Evolutionary conservation across 2,329 filamentous ascomycete genomes (phyloP).

Genomic region (Aureobasidium sp.): DNA sequence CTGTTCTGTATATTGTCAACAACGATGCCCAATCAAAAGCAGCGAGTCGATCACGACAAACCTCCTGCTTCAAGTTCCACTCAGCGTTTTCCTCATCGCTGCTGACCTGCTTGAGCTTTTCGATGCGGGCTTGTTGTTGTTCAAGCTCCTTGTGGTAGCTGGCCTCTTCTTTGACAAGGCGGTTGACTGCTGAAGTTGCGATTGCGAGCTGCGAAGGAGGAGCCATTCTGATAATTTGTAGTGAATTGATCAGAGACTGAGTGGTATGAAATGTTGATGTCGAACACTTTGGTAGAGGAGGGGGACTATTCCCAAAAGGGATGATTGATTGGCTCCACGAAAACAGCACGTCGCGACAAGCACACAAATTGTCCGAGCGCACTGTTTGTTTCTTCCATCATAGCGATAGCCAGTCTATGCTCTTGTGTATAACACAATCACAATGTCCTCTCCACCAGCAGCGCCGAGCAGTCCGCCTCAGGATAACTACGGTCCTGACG

Average conservation of each 20-base stretch:
- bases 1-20: conserved; percentile 48
- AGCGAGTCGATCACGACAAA: conserved; percentile 33
- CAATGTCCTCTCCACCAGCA: conserved; percentile 55
- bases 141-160: conserved; percentile 83
- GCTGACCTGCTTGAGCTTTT: conserved; percentile 49
- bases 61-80: conserved; percentile 80
- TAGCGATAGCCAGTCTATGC: not conserved
- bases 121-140: conserved; percentile 63
- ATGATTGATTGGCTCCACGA: not conserved
- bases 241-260: not conserved
- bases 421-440: conserved; percentile 16
- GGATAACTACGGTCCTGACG: conserved; percentile 28
- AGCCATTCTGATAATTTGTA: conserved; percentile 49
- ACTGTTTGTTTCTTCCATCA: conserved; percentile 7
- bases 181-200: conserved; percentile 67
- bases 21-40: not conserved
- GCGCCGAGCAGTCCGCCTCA: conserved; percentile 41
- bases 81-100: conserved; percentile 64
- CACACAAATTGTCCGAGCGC: not conserved
- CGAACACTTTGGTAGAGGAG: not conserved
- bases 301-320: not conserved
- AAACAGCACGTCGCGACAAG: not conserved
- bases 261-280: conserved; percentile 1
- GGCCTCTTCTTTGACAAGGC: conserved; percentile 83
- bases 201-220: conserved; percentile 69